Conservation (phyloP, 2,329 filamentous ascomycete genomes). For the Tolypocladium endophyticum region DNA sequence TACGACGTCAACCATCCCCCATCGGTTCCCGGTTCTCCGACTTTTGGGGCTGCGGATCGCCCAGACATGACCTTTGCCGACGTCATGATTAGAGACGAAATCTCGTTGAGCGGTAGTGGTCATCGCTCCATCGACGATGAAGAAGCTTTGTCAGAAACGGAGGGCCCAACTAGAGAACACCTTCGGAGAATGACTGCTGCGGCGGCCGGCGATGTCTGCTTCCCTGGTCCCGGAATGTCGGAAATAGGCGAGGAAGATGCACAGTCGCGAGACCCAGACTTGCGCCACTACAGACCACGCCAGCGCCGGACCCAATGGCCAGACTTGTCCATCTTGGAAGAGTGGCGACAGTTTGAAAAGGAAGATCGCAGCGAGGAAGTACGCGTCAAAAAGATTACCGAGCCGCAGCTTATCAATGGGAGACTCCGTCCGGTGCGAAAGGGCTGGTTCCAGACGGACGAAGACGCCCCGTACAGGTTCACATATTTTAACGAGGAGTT, state of each 20-base stretch:
- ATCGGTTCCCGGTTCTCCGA: conserved; percentile 53
- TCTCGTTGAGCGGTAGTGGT: conserved; percentile 28
- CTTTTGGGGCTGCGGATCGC: conserved; percentile 35
- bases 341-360: conserved; percentile 87
- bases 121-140: conserved; percentile 17
- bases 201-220: conserved; percentile 84
- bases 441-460: conserved; percentile 77
- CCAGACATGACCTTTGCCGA: conserved; percentile 53
- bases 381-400: conserved; percentile 82
- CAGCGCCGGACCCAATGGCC: conserved; percentile 72
- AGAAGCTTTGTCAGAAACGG: conserved; percentile 20
- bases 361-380: conserved; percentile 70
- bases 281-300: conserved; percentile 27
- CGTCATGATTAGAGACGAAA: conserved; percentile 59
- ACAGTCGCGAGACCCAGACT: conserved; percentile 31
- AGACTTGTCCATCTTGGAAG: conserved; percentile 71
- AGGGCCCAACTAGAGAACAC: conserved; percentile 13
- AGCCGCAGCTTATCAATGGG: conserved; percentile 86
- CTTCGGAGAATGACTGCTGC: conserved; percentile 44
- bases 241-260: conserved; percentile 72
- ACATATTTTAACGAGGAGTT: conserved; percentile 99
- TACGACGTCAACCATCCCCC: conserved; percentile 61
- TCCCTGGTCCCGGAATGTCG: conserved; percentile 62
- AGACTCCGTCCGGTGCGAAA: conserved; percentile 70
- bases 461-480: conserved; percentile 87